Evolutionary conservation across 345 rosid genomes (phyloP).

Genomic region (Salix purpurea): DNA sequence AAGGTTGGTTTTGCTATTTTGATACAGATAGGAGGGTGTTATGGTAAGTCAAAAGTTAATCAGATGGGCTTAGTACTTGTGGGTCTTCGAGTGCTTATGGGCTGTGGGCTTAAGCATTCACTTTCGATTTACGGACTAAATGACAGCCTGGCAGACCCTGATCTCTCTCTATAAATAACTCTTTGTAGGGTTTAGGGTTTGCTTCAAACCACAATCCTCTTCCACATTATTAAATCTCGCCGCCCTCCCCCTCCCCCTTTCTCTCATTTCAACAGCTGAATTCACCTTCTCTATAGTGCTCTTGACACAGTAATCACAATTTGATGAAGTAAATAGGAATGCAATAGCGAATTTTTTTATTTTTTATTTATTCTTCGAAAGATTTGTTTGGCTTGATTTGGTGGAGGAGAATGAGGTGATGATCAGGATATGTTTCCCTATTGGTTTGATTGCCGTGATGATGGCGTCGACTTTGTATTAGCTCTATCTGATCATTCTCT

Average conservation of each 20-base stretch:
- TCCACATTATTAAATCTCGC: neutral
- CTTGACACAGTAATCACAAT: no score
- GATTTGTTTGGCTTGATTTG: neutral
- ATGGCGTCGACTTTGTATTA: slow-evolving; percentile 41
- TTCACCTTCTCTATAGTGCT: no score
- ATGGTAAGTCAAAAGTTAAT: neutral
- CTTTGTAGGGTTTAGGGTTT: neutral
- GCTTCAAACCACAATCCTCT: neutral
- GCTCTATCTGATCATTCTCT: slow-evolving; percentile 45
- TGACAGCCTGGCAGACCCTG: neutral
- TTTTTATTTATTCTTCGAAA: neutral
- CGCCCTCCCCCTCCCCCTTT: neutral
- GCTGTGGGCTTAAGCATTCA: neutral
- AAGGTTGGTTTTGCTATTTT: neutral
- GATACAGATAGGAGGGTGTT: neutral
- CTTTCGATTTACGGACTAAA: neutral
- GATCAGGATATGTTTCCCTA: slow-evolving; percentile 34
- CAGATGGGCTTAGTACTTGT: neutral
- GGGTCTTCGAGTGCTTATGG: neutral
- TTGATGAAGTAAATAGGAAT: no score
- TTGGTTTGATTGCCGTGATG: slow-evolving; percentile 56
- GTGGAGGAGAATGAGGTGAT: slow-evolving; percentile 31
- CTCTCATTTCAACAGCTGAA: no score
- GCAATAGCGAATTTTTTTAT: no score
- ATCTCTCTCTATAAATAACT: neutral